phyloP scores from a whole-genome alignment of 352 stramenopile species.

The Phytophthora nicotianae region DNA sequence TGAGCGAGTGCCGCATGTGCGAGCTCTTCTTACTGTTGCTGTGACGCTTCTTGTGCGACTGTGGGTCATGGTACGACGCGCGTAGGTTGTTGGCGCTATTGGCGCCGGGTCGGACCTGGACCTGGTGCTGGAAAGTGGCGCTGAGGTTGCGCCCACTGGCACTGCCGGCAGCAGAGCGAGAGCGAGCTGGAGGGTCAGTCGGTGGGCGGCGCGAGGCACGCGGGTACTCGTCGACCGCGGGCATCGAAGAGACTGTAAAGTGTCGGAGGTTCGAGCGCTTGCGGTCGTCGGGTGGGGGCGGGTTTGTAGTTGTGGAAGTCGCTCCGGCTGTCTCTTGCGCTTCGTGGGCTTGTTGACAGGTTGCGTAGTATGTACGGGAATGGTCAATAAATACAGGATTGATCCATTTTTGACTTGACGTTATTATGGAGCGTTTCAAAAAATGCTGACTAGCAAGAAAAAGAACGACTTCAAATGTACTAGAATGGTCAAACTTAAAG shows the following conservation, averaged over 20 bases:
- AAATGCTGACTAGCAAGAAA: neutral
- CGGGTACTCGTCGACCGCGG: slow-evolving; percentile 42
- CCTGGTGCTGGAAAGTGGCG: slow-evolving; percentile 39
- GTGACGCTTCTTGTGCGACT: slow-evolving; percentile 30
- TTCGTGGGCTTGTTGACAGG: slow-evolving; percentile 23
- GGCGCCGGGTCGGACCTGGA: slow-evolving; percentile 19
- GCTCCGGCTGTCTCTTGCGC: slow-evolving; percentile 24
- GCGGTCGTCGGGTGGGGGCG: slow-evolving; percentile 10
- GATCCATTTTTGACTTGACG: slow-evolving; percentile 2
- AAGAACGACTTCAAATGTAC: neutral
- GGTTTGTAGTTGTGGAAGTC: slow-evolving; percentile 22
- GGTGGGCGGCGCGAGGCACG: slow-evolving; percentile 27
- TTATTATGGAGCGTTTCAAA: neutral
- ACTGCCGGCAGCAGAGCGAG: slow-evolving; percentile 22
- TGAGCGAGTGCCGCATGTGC: slow-evolving; percentile 56
- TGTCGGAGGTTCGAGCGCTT: slow-evolving; percentile 6
- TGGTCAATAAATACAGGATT: slow-evolving; percentile 8
- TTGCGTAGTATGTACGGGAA: slow-evolving; percentile 2
- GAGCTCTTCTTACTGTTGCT: slow-evolving; percentile 38
- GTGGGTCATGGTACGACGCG: slow-evolving; percentile 47
- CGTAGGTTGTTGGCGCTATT: slow-evolving; percentile 17
- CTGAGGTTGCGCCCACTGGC: slow-evolving; percentile 21
- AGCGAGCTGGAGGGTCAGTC: slow-evolving; percentile 9
- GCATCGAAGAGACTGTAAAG: slow-evolving; percentile 29
- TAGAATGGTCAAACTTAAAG: neutral